phyloP scores from a whole-genome alignment of 768 basidiomycete genomes.

The Lyophyllum semitale region DNA sequence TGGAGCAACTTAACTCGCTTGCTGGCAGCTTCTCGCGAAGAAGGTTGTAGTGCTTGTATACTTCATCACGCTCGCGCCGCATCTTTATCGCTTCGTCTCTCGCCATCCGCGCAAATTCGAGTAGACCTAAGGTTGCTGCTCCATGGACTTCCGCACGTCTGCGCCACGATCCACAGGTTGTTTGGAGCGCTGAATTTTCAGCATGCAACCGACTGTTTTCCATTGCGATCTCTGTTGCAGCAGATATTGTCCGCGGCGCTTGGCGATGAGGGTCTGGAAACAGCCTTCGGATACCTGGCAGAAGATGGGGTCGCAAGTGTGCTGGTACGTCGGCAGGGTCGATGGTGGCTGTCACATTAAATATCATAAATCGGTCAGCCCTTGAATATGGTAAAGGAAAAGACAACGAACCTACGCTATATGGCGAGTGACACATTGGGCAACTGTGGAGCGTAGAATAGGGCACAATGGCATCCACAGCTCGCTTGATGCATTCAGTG shows the following conservation, averaged over 20 bases:
- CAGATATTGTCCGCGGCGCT: conserved; percentile 15
- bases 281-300: conserved; percentile 58
- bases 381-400: neutral
- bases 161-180: conserved; percentile 46
- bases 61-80: conserved; percentile 38
- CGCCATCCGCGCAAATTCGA: conserved; percentile 43
- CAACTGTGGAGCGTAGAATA: conserved; percentile 52
- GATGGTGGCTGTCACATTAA: conserved; percentile 36
- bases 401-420: conserved; percentile 49
- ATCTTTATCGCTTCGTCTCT: conserved; percentile 42
- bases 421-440: conserved; percentile 57
- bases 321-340: conserved; percentile 53
- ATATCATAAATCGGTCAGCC: neutral
- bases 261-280: conserved; percentile 40
- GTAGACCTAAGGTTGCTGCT: conserved; percentile 45
- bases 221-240: conserved; percentile 21
- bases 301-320: conserved; percentile 59
- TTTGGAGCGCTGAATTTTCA: conserved; percentile 44
- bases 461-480: conserved; percentile 49
- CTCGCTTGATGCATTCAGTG: conserved; percentile 54
- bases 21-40: conserved; percentile 9
- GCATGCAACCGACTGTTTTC: conserved; percentile 43
- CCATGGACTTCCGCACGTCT: conserved; percentile 52
- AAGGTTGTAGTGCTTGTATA: conserved; percentile 32
- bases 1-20: conserved; percentile 11